Evolutionary conservation across 345 rosid species (phyloP).

Genomic region (Citrus mangshanensis): DNA sequence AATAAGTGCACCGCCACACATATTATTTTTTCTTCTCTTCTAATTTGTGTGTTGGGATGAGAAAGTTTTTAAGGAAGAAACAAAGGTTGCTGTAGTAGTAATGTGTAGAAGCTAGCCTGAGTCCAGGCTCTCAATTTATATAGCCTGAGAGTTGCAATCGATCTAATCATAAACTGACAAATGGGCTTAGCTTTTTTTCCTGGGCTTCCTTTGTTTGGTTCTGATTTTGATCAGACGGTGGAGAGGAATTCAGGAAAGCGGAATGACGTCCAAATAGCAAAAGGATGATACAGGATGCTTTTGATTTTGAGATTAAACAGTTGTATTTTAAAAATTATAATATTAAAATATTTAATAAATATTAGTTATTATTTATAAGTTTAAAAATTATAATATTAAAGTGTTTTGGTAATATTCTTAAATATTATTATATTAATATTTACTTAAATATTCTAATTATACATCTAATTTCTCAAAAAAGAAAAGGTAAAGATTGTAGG

Average conservation of each 20-base stretch:
- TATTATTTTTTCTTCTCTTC: constrained; percentile 17
- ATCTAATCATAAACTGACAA: constrained; percentile 7
- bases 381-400: no score
- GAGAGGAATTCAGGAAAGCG: constrained; percentile 10
- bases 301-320: no score
- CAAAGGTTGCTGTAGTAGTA: not conserved
- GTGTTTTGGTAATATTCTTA: rapidly evolving
- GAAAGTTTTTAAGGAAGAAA: not conserved
- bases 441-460: no score
- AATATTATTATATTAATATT: no score
- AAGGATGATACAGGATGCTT: not conserved
- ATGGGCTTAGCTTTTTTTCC: not conserved
- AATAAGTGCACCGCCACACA: constrained; percentile 86
- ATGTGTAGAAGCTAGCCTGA: not conserved
- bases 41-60: not conserved
- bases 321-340: no score
- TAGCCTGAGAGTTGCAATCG: constrained; percentile 23
- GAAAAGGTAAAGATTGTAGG: no score
- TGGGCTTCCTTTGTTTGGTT: not conserved
- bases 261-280: not conserved
- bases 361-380: no score
- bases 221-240: constrained; percentile 27
- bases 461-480: no score
- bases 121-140: constrained; percentile 7
- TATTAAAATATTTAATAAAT: no score